A percentile compares a stretch with the other conserved stretches of the same genome.
Conservation (phyloP, 768 basidiomycete species). For the Lentinula sp. region DNA sequence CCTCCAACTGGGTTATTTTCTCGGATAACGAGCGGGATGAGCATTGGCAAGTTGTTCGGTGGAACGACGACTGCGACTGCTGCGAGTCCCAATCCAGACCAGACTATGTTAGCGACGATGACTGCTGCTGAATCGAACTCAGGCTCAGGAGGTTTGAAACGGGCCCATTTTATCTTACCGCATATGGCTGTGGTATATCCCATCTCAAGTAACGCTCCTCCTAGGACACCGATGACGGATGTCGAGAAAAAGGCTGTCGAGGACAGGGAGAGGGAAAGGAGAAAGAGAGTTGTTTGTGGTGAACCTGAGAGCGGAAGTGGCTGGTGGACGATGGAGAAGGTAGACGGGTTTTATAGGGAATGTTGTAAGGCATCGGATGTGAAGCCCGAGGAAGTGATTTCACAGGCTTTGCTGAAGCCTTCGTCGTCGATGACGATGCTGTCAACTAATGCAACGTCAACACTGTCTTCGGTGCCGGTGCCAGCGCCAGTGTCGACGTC, state of each 20-base stretch:
- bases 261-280: conserved; percentile 64
- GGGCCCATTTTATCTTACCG: conserved; percentile 89
- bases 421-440: background rate
- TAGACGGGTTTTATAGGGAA: conserved; percentile 83
- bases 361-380: conserved; percentile 79
- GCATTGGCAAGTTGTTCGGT: background rate
- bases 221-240: conserved; percentile 69
- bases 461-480: background rate
- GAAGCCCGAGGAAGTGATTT: conserved; percentile 46
- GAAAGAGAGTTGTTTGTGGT: conserved; percentile 61
- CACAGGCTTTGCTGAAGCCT: background rate
- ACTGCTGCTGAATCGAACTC: conserved; percentile 53
- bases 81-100: background rate
- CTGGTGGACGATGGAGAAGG: conserved; percentile 79
- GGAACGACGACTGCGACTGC: background rate
- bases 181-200: conserved; percentile 86
- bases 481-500: conserved; percentile 23
- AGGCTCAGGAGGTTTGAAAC: conserved; percentile 28
- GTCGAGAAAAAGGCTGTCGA: conserved; percentile 82
- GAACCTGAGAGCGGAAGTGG: conserved; percentile 8
- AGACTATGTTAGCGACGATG: conserved; percentile 9
- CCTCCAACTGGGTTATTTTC: conserved; percentile 64
- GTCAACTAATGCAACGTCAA: background rate
- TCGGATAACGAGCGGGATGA: conserved; percentile 41
- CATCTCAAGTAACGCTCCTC: conserved; percentile 79